Evolutionary conservation across 768 basidiomycete species (phyloP).

Genomic region (Phylloporus arenicola): DNA sequence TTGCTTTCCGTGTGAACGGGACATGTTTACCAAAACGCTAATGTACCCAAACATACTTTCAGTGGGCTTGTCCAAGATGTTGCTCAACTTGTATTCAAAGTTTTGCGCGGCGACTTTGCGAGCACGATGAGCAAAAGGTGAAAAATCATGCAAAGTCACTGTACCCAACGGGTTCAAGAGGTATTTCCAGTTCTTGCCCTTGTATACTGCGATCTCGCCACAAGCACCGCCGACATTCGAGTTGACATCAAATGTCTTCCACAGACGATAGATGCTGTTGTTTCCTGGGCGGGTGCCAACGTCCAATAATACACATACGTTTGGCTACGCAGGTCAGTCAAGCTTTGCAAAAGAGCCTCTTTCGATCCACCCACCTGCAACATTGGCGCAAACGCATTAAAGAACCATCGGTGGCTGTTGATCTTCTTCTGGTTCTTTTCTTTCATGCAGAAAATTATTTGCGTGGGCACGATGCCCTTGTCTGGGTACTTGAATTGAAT

Average conservation of each 20-base stretch:
- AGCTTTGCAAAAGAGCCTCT: background rate
- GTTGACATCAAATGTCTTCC: slow-evolving; percentile 92
- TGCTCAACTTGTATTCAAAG: slow-evolving; percentile 91
- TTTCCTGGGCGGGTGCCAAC: slow-evolving; percentile 89
- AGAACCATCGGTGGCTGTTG: slow-evolving; percentile 96
- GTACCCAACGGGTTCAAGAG: slow-evolving; percentile 80
- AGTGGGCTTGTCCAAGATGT: slow-evolving; percentile 86
- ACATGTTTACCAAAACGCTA: slow-evolving; percentile 66
- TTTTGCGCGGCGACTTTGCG: slow-evolving; percentile 83
- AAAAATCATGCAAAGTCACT: slow-evolving; percentile 9
- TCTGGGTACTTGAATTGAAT: slow-evolving; percentile 85
- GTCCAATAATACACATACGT: slow-evolving; percentile 88
- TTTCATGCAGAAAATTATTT: slow-evolving; percentile 87
- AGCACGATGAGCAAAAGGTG: background rate
- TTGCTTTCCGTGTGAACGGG: background rate
- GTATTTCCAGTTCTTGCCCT: slow-evolving; percentile 81
- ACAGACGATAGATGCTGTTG: slow-evolving; percentile 87
- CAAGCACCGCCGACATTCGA: slow-evolving; percentile 94
- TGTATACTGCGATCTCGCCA: slow-evolving; percentile 92
- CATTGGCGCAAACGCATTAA: slow-evolving; percentile 85
- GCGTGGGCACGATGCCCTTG: slow-evolving; percentile 91
- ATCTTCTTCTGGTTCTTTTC: slow-evolving; percentile 97
- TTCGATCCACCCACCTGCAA: slow-evolving; percentile 54
- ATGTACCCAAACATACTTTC: slow-evolving; percentile 95
- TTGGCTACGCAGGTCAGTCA: slow-evolving; percentile 48